Percentiles rank a stretch among this genome's conserved stretches.
These are phyloP conservation scores for Hemileia vastatrix DNA, from an alignment of 1,284 basidiomycete species.

Conservation along the genomic window DNA sequence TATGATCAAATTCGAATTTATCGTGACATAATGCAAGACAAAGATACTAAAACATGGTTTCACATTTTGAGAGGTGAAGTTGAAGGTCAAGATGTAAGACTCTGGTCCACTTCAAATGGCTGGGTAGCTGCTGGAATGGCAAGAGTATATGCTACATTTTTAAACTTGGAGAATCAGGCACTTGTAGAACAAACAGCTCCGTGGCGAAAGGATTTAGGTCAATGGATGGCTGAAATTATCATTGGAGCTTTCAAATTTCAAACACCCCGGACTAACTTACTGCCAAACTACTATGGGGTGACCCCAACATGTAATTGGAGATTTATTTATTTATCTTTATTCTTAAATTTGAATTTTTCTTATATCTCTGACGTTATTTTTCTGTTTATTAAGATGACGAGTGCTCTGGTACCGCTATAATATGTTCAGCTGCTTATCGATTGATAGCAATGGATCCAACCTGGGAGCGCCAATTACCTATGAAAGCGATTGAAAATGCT, in stretches of 20 bases:
- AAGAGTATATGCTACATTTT: slow-evolving; percentile 63
- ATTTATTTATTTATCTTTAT: no score
- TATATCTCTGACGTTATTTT: not conserved
- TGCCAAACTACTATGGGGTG: slow-evolving; percentile 20
- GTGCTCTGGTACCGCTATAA: slow-evolving; percentile 19
- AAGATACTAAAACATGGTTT: slow-evolving; percentile 7
- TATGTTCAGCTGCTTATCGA: slow-evolving; percentile 17
- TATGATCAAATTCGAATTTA: slow-evolving; percentile 72
- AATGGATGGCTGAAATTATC: slow-evolving; percentile 16
- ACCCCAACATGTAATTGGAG: no score
- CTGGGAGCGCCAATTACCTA: not conserved
- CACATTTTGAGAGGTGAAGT: slow-evolving; percentile 52
- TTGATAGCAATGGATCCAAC: not conserved
- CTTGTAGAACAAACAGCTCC: not conserved
- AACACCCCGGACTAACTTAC: not conserved
- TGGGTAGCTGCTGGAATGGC: slow-evolving; percentile 80
- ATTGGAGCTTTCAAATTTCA: slow-evolving; percentile 15
- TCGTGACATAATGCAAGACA: slow-evolving; percentile 48
- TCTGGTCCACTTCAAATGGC: slow-evolving; percentile 57
- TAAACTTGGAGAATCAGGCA: slow-evolving; percentile 48
- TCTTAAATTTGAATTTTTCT: not conserved
- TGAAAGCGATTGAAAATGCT: slow-evolving; percentile 5
- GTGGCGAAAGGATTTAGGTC: slow-evolving; percentile 13
- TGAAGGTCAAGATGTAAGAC: slow-evolving; percentile 52
- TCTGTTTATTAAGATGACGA: slow-evolving; percentile 3